Base-by-base conservation (phyloP, 495 filamentous ascomycete genomes). In the Xanthoparmelia taractica region DNA sequence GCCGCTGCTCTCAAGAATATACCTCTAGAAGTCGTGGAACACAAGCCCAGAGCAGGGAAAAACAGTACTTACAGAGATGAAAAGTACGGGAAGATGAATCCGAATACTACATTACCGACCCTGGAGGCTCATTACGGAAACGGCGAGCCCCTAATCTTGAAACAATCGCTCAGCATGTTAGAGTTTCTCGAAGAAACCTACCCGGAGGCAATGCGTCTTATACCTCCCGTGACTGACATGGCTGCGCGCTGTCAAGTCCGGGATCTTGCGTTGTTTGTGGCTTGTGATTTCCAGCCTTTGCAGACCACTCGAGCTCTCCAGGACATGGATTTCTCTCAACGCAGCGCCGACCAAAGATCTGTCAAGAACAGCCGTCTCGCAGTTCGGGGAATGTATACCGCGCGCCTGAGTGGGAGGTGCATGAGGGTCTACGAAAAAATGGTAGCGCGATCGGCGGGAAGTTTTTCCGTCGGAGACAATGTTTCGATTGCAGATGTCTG, bases 201-300 rank as follows among this genome's bases (percentile, higher is more conserved):
- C 15, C 8, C 59, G n/a, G 59, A 29, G 17, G 31, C 5, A 18
- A 13, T 33, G 20, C 43, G 59, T 34, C 59, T 61, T 8, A 48
- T 61, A 52, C 43, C 59, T 15, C 43, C 59, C 11, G 27, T 61
- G 41, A 61, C 59, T 15, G 43, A 61, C 25, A 61, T 61, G 59
- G 31, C 29, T 50, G 34, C 41, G 15, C 59, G 58, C 20, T 36
- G 8, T 45, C 25, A 18, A 38, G 59, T 20, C 20, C 38, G 27
- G 23, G 59, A 61, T 34, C 43, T 61, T 23, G 59, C 43, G 33
- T 18, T 34, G 11, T 33, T 60, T 11, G 45, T 60, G n/a, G 54
- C 31, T 37, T 57, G 54, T 57, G 31, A 36, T n/a, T n/a, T 4
- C n/a, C 31, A 57, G 54, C 54, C 54, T 33, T n/a, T 57, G 18